A percentile compares a stretch with the other conserved stretches of the same genome.
Evolutionary conservation across 306 rosid species (phyloP).

Genomic region (Ceratonia siliqua): DNA sequence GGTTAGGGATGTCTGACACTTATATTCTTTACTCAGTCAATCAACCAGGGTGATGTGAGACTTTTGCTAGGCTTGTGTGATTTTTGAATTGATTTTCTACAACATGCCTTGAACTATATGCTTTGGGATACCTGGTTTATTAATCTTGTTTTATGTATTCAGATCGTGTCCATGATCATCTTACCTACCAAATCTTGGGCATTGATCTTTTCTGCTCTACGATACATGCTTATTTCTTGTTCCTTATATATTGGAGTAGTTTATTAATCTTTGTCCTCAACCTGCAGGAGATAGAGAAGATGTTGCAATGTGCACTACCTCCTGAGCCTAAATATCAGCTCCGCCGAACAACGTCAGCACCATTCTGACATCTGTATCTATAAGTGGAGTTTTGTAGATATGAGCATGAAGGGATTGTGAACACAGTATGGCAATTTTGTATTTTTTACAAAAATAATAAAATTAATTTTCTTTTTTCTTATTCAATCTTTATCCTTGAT

Average conservation of each 20-base stretch:
- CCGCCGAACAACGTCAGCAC: slow-evolving; percentile 77
- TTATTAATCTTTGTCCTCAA: slow-evolving; percentile 1
- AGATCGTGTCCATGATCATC: background rate
- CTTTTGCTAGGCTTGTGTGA: too few relatives aligned
- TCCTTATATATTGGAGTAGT: background rate
- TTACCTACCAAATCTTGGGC: background rate
- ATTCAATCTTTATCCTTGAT: too few relatives aligned
- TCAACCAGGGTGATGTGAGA: too few relatives aligned
- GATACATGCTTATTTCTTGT: background rate
- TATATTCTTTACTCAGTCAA: too few relatives aligned
- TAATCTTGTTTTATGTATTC: background rate
- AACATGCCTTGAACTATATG: background rate
- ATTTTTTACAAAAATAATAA: too few relatives aligned
- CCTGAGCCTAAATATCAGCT: slow-evolving; percentile 90
- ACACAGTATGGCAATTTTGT: too few relatives aligned
- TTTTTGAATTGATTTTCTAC: too few relatives aligned
- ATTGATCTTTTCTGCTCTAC: background rate
- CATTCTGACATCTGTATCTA: slow-evolving; percentile 56
- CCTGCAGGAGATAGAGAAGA: slow-evolving; percentile 77
- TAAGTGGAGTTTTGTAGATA: slow-evolving; percentile 42
- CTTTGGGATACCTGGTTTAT: background rate
- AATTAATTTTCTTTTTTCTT: too few relatives aligned
- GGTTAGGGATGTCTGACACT: too few relatives aligned
- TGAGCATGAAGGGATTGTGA: slow-evolving; percentile 21
- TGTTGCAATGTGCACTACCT: slow-evolving; percentile 62